These are phyloP conservation scores for Dalechampia spathulata DNA, from an alignment of 441 rosid species.

Conservation along the genomic window DNA sequence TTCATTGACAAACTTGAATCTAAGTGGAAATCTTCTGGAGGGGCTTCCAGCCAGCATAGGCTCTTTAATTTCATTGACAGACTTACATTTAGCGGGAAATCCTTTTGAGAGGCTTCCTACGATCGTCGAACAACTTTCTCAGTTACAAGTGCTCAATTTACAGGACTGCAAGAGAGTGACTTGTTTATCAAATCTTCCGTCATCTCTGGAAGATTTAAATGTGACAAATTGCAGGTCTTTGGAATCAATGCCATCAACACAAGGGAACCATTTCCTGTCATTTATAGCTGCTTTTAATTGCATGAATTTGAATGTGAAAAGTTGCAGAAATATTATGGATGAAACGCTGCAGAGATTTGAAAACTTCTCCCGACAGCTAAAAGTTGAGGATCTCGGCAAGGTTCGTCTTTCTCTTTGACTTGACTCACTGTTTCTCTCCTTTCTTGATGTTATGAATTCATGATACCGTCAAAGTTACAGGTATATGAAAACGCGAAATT, in stretches of 20 bases:
- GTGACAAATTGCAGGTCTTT: neutral
- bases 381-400: neutral
- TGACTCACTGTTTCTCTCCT: too few relatives aligned
- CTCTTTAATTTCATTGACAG: too few relatives aligned
- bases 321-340: neutral
- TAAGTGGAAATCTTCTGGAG: too few relatives aligned
- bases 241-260: neutral
- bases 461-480: neutral
- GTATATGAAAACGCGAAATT: neutral
- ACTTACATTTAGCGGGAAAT: too few relatives aligned
- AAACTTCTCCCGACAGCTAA: neutral
- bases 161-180: neutral
- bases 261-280: neutral
- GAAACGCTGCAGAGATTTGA: neutral
- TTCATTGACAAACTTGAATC: too few relatives aligned
- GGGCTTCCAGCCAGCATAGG: too few relatives aligned
- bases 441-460: neutral
- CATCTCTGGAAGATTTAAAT: neutral
- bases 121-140: neutral
- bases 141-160: neutral
- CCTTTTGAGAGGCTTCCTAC: too few relatives aligned
- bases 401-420: neutral
- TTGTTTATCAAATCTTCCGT: neutral
- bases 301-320: neutral
- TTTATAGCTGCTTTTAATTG: neutral